Conservation (phyloP, 305 asterid genomes). For the Fraxinus latifolia region DNA sequence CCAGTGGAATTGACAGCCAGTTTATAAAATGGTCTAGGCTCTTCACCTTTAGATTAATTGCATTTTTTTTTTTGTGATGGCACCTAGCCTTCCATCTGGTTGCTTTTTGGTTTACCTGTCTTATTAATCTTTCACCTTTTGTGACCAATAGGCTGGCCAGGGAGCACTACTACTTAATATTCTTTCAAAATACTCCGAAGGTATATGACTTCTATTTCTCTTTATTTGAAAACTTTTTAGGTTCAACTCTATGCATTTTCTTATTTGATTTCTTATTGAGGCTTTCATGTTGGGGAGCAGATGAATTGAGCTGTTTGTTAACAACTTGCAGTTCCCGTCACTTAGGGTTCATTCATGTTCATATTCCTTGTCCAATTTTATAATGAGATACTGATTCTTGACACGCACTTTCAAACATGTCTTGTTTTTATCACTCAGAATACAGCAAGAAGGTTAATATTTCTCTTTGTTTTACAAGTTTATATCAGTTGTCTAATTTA, state of each 20-base stretch:
- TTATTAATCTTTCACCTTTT: constrained; percentile 17
- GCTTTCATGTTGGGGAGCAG: not conserved
- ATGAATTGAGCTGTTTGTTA: constrained; percentile 15
- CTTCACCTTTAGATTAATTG: constrained; percentile 15
- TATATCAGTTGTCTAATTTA: not conserved
- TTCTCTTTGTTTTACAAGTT: not conserved
- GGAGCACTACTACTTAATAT: constrained; percentile 74
- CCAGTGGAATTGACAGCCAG: constrained; percentile 10
- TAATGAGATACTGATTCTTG: not conserved
- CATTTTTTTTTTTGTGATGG: not conserved
- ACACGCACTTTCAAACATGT: not conserved
- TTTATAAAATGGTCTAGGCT: constrained; percentile 3
- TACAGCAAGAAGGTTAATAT: constrained; percentile 6
- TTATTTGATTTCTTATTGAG: constrained; percentile 18
- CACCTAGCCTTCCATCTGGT: not conserved
- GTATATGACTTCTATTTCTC: constrained; percentile 34
- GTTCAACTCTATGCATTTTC: constrained; percentile 17
- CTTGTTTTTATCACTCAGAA: not conserved
- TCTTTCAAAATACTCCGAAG: constrained; percentile 83
- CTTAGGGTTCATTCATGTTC: constrained; percentile 11
- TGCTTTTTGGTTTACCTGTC: constrained; percentile 6
- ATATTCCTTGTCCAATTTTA: constrained; percentile 11
- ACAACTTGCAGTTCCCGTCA: constrained; percentile 13
- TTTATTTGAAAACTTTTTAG: not conserved
- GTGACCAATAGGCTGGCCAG: constrained; percentile 67